Evolutionary conservation across 306 rosid species (phyloP).

Genomic region (Medicago arabica): DNA sequence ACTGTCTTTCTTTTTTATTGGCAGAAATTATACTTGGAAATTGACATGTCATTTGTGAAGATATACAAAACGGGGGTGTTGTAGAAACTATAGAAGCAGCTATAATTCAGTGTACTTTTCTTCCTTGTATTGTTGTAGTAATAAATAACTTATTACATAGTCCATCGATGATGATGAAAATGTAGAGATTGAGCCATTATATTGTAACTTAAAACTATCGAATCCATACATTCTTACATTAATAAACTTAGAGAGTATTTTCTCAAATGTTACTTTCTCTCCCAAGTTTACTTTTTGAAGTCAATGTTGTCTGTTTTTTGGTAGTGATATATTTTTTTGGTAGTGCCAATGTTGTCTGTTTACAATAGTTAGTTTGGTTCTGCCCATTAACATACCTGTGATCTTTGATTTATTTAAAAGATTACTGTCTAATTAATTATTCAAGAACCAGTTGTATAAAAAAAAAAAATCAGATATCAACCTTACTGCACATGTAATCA

Average conservation of each 20-base stretch:
- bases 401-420: too few species aligned
- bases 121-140: constrained; percentile 20
- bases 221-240: constrained; percentile 15
- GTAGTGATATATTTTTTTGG: too few species aligned
- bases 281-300: background rate
- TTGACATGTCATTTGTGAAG: constrained; percentile 22
- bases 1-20: background rate
- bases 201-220: constrained; percentile 28
- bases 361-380: too few species aligned
- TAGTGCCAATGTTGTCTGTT: background rate
- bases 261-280: background rate
- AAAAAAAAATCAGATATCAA: too few species aligned
- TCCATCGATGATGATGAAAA: constrained; percentile 15
- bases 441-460: background rate
- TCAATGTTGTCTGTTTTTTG: background rate
- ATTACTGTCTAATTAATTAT: too few species aligned
- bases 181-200: constrained; percentile 23
- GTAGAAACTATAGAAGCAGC: constrained; percentile 17
- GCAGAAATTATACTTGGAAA: constrained; percentile 25
- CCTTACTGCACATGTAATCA: too few species aligned
- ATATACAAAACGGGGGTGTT: background rate
- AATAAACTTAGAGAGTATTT: background rate
- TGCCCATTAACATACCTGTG: too few species aligned
- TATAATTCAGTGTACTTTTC: constrained; percentile 24
- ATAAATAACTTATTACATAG: constrained; percentile 19